These are phyloP conservation scores for Yamadazyma oceani DNA, from an alignment of 1,139 yeast genomes.

Conservation along the genomic window DNA sequence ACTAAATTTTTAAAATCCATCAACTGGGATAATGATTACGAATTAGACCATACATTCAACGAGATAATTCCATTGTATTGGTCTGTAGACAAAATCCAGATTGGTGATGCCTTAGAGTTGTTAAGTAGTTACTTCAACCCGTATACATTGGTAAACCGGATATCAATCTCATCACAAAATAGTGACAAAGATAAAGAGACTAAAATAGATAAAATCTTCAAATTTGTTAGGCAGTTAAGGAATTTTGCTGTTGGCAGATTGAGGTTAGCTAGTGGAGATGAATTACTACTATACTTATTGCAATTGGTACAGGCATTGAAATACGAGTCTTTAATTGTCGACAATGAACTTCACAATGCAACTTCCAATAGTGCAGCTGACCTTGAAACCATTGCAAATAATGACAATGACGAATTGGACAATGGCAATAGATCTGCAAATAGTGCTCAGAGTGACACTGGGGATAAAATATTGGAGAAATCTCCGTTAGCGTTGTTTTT, in stretches of 20 bases:
- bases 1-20: slow-evolving; percentile 87
- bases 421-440: slow-evolving; percentile 13
- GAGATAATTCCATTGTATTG: slow-evolving; percentile 47
- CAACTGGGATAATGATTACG: slow-evolving; percentile 83
- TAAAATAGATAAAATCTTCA: slow-evolving; percentile 32
- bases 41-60: slow-evolving; percentile 73
- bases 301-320: slow-evolving; percentile 93
- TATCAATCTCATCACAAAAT: slow-evolving; percentile 5
- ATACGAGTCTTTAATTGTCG: slow-evolving; percentile 51
- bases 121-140: slow-evolving; percentile 70
- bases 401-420: slow-evolving; percentile 16
- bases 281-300: slow-evolving; percentile 74
- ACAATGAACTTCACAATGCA: slow-evolving; percentile 13
- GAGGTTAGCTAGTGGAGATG: slow-evolving; percentile 75
- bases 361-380: slow-evolving; percentile 8
- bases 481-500: slow-evolving; percentile 80
- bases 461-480: slow-evolving; percentile 16
- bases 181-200: slow-evolving; percentile 24
- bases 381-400: slow-evolving; percentile 5
- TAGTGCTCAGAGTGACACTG: slow-evolving; percentile 3
- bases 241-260: slow-evolving; percentile 87
- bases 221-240: slow-evolving; percentile 50
- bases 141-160: slow-evolving; percentile 27
- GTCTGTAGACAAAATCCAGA: slow-evolving; percentile 70
- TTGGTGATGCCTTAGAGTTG: slow-evolving; percentile 90